Evolutionary conservation across 768 basidiomycete species (phyloP).

Genomic region (Rhodotorula kratochvilovae): DNA sequence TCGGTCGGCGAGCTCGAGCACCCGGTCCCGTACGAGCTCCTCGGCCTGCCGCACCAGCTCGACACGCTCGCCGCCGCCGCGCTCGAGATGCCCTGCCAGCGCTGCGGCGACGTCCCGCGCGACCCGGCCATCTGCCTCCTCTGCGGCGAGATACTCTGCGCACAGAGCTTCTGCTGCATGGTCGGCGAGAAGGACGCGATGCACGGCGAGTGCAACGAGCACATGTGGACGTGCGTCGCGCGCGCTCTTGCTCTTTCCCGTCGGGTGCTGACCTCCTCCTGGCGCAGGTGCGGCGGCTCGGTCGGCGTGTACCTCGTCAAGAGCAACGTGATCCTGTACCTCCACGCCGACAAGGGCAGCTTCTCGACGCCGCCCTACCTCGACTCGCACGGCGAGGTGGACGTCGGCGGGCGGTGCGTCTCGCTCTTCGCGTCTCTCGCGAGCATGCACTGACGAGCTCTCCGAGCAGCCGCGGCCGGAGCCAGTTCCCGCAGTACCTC

Average conservation of each 20-base stretch:
- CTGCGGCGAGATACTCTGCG: constrained; percentile 80
- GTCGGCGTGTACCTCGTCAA: constrained; percentile 87
- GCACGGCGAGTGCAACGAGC: constrained; percentile 90
- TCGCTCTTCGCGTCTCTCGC: constrained; percentile 36
- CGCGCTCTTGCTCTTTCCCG: neutral
- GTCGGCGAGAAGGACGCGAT: constrained; percentile 57
- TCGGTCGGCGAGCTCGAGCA: constrained; percentile 53
- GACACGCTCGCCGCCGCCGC: constrained; percentile 76
- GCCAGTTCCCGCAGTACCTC: constrained; percentile 63
- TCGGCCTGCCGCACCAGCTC: constrained; percentile 71
- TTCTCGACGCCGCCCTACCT: constrained; percentile 85
- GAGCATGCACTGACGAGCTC: neutral
- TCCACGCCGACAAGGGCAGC: constrained; percentile 83
- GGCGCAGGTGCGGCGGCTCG: constrained; percentile 74
- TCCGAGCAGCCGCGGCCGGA: constrained; percentile 8
- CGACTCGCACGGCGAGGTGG: constrained; percentile 89
- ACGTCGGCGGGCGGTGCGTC: constrained; percentile 76
- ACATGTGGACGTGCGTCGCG: constrained; percentile 77
- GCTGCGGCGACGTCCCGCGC: constrained; percentile 71
- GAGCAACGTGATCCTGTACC: constrained; percentile 79
- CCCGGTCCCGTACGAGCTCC: constrained; percentile 74
- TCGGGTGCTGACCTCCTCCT: neutral
- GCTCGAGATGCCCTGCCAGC: constrained; percentile 65
- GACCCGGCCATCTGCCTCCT: constrained; percentile 88
- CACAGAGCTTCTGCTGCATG: constrained; percentile 86